A percentile compares a stretch with the other conserved stretches of the same genome.
phyloP scores from a whole-genome alignment of 805 yeast species.

The Candida boleticola region DNA sequence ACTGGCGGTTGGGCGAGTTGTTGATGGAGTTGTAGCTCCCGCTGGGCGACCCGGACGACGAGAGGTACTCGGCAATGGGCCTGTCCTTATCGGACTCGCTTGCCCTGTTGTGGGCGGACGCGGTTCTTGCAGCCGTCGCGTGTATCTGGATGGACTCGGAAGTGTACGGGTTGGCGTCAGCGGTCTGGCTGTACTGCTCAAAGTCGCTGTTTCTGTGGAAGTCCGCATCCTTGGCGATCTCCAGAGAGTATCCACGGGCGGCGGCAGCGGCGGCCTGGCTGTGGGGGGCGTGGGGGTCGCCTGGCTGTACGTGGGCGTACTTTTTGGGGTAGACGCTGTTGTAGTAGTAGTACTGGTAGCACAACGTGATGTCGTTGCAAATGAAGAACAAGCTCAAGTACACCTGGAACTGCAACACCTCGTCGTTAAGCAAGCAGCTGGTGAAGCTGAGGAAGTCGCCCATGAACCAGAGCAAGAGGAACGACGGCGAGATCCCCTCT shows the following conservation, averaged over 20 bases:
- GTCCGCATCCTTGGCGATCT: not conserved
- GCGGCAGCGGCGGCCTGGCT: not conserved
- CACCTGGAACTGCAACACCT: slow-evolving; percentile 36
- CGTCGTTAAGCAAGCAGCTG: slow-evolving; percentile 38
- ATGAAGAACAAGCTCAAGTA: slow-evolving; percentile 40
- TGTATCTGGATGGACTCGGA: slow-evolving; percentile 1
- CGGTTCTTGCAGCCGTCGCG: not conserved
- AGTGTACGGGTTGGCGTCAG: not conserved
- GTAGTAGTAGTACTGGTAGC: slow-evolving; percentile 43
- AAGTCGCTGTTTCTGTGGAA: not conserved
- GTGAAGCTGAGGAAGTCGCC: slow-evolving; percentile 60
- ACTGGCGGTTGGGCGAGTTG: slow-evolving; percentile 10
- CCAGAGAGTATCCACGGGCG: not conserved
- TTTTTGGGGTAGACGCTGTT: slow-evolving; percentile 33
- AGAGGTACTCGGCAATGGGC: slow-evolving; percentile 6
- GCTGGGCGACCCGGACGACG: slow-evolving; percentile 11
- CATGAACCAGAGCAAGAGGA: slow-evolving; percentile 59
- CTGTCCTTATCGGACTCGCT: slow-evolving; percentile 1
- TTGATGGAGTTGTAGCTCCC: slow-evolving; percentile 12
- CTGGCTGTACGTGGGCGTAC: slow-evolving; percentile 5
- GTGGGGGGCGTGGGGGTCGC: not conserved
- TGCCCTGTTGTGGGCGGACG: not conserved
- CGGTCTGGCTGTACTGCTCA: not conserved
- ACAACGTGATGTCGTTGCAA: slow-evolving; percentile 36
- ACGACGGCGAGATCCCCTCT: slow-evolving; percentile 62